Evolutionary conservation across 2,329 filamentous ascomycete genomes (phyloP), one percentile per base, ranked within the genome.

Genomic region (Pseudonectria buxi): DNA sequence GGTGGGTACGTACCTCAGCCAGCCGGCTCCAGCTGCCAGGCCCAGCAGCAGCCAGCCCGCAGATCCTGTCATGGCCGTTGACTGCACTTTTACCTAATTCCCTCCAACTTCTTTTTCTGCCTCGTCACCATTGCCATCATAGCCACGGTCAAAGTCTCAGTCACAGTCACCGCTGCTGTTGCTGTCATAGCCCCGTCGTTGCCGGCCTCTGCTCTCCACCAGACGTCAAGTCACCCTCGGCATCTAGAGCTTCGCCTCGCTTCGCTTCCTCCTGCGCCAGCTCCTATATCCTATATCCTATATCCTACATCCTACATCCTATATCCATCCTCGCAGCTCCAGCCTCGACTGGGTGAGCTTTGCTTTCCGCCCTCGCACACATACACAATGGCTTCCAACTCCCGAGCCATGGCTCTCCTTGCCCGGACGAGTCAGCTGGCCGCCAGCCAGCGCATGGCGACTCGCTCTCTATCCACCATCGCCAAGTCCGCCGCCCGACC

Each of bases 321-420:
- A n/a, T n/a, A 22, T 22, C 18, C 18, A n/a, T n/a, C n/a, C n/a
- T n/a, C n/a, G n/a, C n/a, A n/a, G n/a, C n/a, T n/a, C n/a, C n/a
- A n/a, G n/a, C n/a, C n/a, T n/a, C n/a, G n/a, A n/a, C 9, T 22
- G 18, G 18, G 18, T 22, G 36, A 26, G 32, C 24, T 24, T 39
- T 31, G 32, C 18, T 9, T 22, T 10, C 30, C n/a, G 9, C 14
- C 10, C 27, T 18, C 12, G 10, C 16, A 43, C 31, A 37, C 46
- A 38, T 38, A 38, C 47, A 46, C 47, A 50, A 71, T 71, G 68
- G 65, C 67, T 58, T 67, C 67, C 43, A 61, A 65, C 43, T 54
- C 64, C 38, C 62, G 65, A 61, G 59, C 65, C 49, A 52, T 69
- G 54, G 55, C 57, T 37, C 54, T 58, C 47, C 46, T 62, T 40